Evolutionary conservation across 2,329 filamentous ascomycete species (phyloP), one percentile per base, ranked within the genome.

Genomic region (Aspergillus oerlinghausenensis): DNA sequence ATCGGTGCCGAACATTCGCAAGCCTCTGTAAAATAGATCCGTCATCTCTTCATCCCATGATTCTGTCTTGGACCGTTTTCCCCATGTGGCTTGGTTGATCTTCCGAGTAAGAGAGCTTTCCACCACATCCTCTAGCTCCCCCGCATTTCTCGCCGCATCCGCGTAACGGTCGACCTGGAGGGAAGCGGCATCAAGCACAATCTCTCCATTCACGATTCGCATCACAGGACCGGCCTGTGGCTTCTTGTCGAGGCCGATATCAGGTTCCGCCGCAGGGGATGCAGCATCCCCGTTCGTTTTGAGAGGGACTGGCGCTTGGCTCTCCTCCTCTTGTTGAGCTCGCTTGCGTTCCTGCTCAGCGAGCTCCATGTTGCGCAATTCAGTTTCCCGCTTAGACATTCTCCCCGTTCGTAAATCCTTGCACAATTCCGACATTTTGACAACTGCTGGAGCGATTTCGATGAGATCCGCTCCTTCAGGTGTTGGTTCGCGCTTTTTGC

Each of bases 1-100:
- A 65, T 88, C 84, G 0, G 84, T 87, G 38, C 85, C 85, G 63
- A 86, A 87, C 75, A 83, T 84, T 21, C 78, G 76, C 14, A 88
- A 73, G 1, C 82, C 84, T 49, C 84, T 77, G 67, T 87, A 88
- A 67, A 88, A 88, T 10, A 80, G 66, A 45, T 86, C 81, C 0
- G 84, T 87, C 60, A 80, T 72, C 14, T 84, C 79, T 52, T 80
- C 78, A 51, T 78, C 79, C 85, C 85, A 88, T 0, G 75, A 74
- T 58, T 81, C 78, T 8, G 73, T 75, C 60, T 82, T 82, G 67
- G 80, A 73, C 64, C 80, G 70, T 71, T 72, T 80, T 58, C 71
- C 80, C 67, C 73, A 80, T 56, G 75, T 74, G 14, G 72, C 70
- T 59, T 75, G 72, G 49, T 79, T 80, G 60, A 80, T 71, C 55